A percentile compares a stretch with the other conserved stretches of the same genome.
Conservation (phyloP, 2,329 filamentous ascomycete genomes). For the Thelonectria olida region DNA sequence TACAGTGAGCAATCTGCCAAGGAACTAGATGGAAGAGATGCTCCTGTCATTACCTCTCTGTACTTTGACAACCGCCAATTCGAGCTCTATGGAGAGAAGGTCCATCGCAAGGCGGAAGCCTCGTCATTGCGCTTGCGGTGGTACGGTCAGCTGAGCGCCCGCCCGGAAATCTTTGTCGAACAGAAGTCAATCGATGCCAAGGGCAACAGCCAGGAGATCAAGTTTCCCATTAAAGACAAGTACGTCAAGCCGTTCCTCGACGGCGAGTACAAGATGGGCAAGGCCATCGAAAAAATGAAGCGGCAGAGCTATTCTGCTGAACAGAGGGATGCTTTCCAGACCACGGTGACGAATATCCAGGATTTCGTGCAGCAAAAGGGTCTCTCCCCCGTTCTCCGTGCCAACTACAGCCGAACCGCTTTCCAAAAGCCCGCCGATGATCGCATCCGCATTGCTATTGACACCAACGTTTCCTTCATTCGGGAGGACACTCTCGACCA, state of each 20-base stretch:
- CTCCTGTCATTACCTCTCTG: conserved; percentile 92
- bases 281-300: conserved; percentile 87
- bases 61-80: conserved; percentile 95
- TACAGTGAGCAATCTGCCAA: conserved; percentile 91
- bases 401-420: conserved; percentile 92
- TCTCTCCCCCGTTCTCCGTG: conserved; percentile 85
- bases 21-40: conserved; percentile 80
- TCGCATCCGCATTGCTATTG: conserved; percentile 89
- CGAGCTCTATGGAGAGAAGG: conserved; percentile 85
- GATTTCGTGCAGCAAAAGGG: conserved; percentile 79
- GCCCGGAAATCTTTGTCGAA: conserved; percentile 85
- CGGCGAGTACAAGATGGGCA: conserved; percentile 91
- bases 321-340: conserved; percentile 74
- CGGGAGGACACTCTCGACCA: conserved; percentile 79
- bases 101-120: conserved; percentile 78
- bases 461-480: conserved; percentile 92
- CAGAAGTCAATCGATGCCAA: conserved; percentile 86
- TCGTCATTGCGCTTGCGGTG: conserved; percentile 88
- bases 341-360: conserved; percentile 80
- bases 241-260: conserved; percentile 89
- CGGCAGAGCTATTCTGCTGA: conserved; percentile 74
- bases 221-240: conserved; percentile 91
- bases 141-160: conserved; percentile 84
- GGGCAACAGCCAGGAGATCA: conserved; percentile 80
- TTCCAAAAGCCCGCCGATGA: conserved; percentile 97